Percentiles rank a stretch among this genome's conserved stretches.
These are phyloP conservation scores for Sungouiozyma intestinalis DNA, from an alignment of 805 yeast species.

Conservation along the genomic window DNA sequence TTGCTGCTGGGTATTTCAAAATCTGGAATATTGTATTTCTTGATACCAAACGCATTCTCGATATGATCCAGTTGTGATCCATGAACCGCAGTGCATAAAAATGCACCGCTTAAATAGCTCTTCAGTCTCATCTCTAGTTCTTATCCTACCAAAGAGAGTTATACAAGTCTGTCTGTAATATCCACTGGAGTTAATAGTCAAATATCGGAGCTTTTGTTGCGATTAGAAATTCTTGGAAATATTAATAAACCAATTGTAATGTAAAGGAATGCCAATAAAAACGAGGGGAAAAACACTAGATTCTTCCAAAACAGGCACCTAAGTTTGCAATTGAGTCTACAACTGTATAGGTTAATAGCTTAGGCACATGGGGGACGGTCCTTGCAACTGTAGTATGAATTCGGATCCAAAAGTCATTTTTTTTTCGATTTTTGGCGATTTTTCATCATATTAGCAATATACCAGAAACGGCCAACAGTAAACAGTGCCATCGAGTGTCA, in stretches of 20 bases:
- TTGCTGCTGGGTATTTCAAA: constrained; percentile 2
- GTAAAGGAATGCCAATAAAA: too few species aligned
- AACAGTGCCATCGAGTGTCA: neutral
- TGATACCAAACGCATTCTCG: constrained; percentile 8
- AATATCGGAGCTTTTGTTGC: neutral
- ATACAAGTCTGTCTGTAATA: neutral
- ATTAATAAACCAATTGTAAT: too few species aligned
- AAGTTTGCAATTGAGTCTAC: too few species aligned
- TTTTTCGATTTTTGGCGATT: neutral
- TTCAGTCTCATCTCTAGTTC: neutral
- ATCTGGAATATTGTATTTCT: neutral
- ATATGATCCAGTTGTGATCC: constrained; percentile 11
- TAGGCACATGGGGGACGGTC: neutral
- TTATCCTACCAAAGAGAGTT: neutral
- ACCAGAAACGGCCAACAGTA: neutral
- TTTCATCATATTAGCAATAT: neutral
- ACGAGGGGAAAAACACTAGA: too few species aligned
- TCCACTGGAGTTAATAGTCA: too few species aligned
- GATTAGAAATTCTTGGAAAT: too few species aligned
- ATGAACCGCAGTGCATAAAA: constrained; percentile 6
- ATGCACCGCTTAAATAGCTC: neutral
- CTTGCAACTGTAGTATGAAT: neutral
- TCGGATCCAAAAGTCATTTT: neutral
- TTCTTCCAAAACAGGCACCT: too few species aligned
- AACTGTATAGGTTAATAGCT: too few species aligned